Percentiles rank a stretch among this genome's conserved stretches.
phyloP scores from a whole-genome alignment of 352 stramenopile species.

The Pseudoperonospora humuli region DNA sequence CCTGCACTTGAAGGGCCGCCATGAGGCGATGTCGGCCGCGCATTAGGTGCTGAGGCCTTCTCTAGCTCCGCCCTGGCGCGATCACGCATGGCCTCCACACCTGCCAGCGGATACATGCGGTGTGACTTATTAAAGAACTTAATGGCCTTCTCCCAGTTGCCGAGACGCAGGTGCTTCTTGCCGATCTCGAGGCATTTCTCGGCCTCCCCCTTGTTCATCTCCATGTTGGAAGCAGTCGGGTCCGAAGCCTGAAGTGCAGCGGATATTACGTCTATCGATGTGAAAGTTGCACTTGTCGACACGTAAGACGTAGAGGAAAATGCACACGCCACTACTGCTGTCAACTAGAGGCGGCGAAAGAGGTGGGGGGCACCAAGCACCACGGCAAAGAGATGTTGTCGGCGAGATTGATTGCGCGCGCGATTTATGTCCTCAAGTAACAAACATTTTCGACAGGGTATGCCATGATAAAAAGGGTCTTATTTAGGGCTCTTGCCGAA shows the following conservation, averaged over 20 bases:
- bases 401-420: constrained; percentile 5
- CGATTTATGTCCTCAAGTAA: background rate
- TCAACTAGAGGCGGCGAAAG: background rate
- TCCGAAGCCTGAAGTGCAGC: constrained; percentile 1
- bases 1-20: constrained; percentile 9
- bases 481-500: constrained; percentile 32
- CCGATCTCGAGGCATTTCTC: constrained; percentile 89
- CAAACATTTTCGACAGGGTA: constrained; percentile 3
- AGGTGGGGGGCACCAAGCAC: constrained; percentile 6
- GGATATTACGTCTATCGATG: constrained; percentile 2
- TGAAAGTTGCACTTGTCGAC: constrained; percentile 4
- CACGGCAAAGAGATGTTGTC: constrained; percentile 9
- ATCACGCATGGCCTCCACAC: constrained; percentile 74
- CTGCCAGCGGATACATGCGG: constrained; percentile 82
- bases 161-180: constrained; percentile 80
- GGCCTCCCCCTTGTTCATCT: constrained; percentile 90
- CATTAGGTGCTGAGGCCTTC: constrained; percentile 23
- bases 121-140: constrained; percentile 91
- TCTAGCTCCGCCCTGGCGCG: constrained; percentile 57
- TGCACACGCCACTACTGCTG: background rate
- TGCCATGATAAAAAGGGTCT: constrained; percentile 4
- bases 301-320: constrained; percentile 6
- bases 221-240: constrained; percentile 34
- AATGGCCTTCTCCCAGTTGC: constrained; percentile 81
- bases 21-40: constrained; percentile 27